Evolutionary conservation across 1,284 basidiomycete genomes (phyloP).

Genomic region (Cystobasidiaceae sp.): DNA sequence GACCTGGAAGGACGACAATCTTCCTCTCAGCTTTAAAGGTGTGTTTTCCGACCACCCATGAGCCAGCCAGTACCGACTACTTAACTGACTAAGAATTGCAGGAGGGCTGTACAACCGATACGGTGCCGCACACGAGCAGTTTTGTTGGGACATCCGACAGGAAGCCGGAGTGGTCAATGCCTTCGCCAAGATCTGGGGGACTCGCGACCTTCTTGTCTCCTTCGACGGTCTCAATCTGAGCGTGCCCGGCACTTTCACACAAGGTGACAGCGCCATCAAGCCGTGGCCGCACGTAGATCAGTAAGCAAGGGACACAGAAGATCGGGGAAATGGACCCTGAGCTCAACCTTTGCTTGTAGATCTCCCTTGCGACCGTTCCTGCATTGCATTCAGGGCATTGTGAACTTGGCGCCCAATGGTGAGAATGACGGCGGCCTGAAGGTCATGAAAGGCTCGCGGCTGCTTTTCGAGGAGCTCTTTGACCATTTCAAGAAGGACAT

Average conservation of each 20-base stretch:
- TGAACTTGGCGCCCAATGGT: slow-evolving; percentile 40
- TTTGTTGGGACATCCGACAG: neutral
- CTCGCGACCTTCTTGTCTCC: slow-evolving; percentile 45
- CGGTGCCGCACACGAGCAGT: neutral
- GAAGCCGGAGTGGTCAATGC: neutral
- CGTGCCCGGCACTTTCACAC: neutral
- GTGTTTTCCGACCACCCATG: too few relatives aligned
- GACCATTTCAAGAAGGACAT: neutral
- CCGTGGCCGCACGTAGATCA: slow-evolving; percentile 49
- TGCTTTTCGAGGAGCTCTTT: neutral
- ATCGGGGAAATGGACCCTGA: neutral
- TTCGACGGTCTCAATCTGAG: slow-evolving; percentile 40
- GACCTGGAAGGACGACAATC: slow-evolving; percentile 48
- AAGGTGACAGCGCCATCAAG: slow-evolving; percentile 32
- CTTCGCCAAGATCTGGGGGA: neutral
- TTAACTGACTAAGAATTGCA: too few relatives aligned
- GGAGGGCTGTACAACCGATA: neutral
- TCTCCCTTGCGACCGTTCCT: slow-evolving; percentile 44
- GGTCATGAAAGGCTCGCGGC: neutral
- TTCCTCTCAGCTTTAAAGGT: too few relatives aligned
- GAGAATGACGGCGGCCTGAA: neutral
- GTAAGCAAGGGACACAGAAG: neutral
- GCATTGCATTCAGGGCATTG: slow-evolving; percentile 49
- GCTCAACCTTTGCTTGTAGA: neutral
- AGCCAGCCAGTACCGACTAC: too few relatives aligned